Conservation (phyloP, 1,284 basidiomycete genomes). For the Caloboletus inedulis region DNA sequence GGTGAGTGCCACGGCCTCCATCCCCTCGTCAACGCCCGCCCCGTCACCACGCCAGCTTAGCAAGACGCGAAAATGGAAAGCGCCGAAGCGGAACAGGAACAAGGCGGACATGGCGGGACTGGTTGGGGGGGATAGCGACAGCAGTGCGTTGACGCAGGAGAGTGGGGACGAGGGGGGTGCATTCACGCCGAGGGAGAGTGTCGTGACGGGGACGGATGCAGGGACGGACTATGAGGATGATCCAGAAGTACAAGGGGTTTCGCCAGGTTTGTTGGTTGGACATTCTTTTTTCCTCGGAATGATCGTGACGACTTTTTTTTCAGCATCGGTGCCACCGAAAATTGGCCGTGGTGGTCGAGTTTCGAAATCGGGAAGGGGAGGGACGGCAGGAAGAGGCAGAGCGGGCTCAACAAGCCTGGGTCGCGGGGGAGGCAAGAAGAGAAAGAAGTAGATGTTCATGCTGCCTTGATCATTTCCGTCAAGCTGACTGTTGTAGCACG, state of each 20-base stretch:
- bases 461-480: neutral
- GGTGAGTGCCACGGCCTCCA: slow-evolving; percentile 51
- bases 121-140: slow-evolving; percentile 74
- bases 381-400: slow-evolving; percentile 24
- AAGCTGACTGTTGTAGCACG: neutral
- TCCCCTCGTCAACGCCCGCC: slow-evolving; percentile 55
- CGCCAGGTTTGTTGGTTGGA: slow-evolving; percentile 45
- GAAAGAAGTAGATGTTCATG: slow-evolving; percentile 28
- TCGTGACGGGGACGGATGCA: slow-evolving; percentile 64
- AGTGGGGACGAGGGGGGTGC: slow-evolving; percentile 63
- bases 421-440: slow-evolving; percentile 32
- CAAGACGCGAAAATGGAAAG: slow-evolving; percentile 28
- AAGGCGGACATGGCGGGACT: slow-evolving; percentile 58
- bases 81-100: slow-evolving; percentile 26
- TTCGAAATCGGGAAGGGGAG: slow-evolving; percentile 27
- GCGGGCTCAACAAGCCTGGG: slow-evolving; percentile 22
- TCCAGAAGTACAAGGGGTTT: slow-evolving; percentile 50
- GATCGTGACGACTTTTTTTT: slow-evolving; percentile 17
- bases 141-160: slow-evolving; percentile 74
- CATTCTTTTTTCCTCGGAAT: neutral
- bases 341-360: slow-evolving; percentile 27
- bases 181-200: slow-evolving; percentile 56
- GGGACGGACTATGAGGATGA: slow-evolving; percentile 70
- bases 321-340: slow-evolving; percentile 23
- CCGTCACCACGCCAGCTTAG: slow-evolving; percentile 38